Evolutionary conservation across 2,329 filamentous ascomycete genomes (phyloP).

Genomic region (Colletotrichum lentis): DNA sequence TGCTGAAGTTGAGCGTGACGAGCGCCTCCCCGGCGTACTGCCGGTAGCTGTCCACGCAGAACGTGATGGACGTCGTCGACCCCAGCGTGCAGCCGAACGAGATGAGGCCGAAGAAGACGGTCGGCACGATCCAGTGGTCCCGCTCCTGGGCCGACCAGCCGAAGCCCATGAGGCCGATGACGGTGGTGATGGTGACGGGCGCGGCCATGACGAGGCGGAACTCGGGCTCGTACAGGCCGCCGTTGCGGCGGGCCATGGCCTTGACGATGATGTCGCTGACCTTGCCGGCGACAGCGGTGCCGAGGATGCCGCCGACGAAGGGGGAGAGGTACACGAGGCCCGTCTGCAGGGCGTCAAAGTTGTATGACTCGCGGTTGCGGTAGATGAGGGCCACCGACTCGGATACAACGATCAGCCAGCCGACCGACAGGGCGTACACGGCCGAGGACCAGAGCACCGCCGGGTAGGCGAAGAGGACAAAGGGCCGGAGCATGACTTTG

Average conservation of each 20-base stretch:
- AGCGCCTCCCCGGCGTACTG: constrained; percentile 94
- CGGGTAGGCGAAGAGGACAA: constrained; percentile 88
- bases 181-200: constrained; percentile 80
- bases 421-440: constrained; percentile 86
- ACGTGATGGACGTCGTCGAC: constrained; percentile 91
- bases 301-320: constrained; percentile 86
- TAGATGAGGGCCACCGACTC: constrained; percentile 87
- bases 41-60: constrained; percentile 90
- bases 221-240: constrained; percentile 94
- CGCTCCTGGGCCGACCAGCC: constrained; percentile 85
- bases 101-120: constrained; percentile 89
- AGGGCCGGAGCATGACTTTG: constrained; percentile 78
- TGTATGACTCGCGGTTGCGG: constrained; percentile 72
- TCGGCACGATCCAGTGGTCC: constrained; percentile 89
- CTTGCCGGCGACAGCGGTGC: constrained; percentile 90
- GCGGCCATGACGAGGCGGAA: constrained; percentile 89
- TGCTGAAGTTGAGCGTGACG: constrained; percentile 92
- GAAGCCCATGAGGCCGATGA: constrained; percentile 90
- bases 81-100: constrained; percentile 92
- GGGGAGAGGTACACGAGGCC: constrained; percentile 90
- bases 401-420: constrained; percentile 95
- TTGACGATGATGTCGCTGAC: constrained; percentile 86
- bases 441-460: constrained; percentile 87
- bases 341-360: constrained; percentile 81
- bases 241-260: constrained; percentile 82